Conservation (phyloP, 2,329 filamentous ascomycete species). For the Botrytis cinerea region DNA sequence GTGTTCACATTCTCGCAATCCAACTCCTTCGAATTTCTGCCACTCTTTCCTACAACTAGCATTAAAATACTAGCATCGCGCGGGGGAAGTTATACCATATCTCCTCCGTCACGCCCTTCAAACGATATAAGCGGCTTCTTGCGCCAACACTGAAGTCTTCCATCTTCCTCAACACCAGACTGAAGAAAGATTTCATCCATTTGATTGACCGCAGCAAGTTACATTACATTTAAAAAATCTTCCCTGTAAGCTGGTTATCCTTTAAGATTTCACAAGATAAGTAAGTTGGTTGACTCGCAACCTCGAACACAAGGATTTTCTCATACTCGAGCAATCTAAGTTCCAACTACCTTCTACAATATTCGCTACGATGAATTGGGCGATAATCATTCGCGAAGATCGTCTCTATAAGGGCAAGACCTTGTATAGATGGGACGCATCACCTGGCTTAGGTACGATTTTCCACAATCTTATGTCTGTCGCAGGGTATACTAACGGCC, state of each 20-base stretch:
- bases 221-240: not conserved
- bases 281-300: not conserved
- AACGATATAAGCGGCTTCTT: not conserved
- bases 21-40: not conserved
- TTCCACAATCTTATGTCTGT: not conserved
- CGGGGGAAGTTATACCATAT: not conserved
- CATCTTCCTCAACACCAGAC: not conserved
- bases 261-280: not conserved
- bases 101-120: not conserved
- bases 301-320: not conserved
- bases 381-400: constrained; percentile 34
- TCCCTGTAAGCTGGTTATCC: not conserved
- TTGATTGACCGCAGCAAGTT: not conserved
- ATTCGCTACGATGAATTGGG: constrained; percentile 36
- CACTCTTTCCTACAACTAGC: not conserved
- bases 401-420: constrained; percentile 39
- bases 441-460: constrained; percentile 40
- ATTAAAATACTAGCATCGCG: not conserved
- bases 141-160: not conserved
- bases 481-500: constrained; percentile 29
- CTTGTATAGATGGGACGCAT: constrained; percentile 40
- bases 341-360: not conserved
- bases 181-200: not conserved
- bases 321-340: not conserved
- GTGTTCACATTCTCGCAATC: not conserved